Evolutionary conservation across 2,329 filamentous ascomycete genomes (phyloP).

Genomic region (Colletotrichum shisoi): DNA sequence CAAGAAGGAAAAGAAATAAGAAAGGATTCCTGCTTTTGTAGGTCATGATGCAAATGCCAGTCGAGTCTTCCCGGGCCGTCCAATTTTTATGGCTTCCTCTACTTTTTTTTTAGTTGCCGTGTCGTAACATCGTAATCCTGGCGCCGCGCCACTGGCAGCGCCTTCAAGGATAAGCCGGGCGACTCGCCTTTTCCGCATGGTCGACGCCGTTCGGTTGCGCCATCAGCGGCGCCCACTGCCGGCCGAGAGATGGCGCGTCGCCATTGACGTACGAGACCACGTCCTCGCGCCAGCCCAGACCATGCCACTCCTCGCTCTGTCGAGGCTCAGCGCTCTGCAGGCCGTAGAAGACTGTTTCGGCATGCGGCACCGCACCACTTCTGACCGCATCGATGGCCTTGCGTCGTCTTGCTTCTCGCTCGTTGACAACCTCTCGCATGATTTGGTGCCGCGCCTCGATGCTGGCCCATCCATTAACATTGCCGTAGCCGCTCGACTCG

Average conservation of each 20-base stretch:
- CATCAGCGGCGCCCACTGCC: constrained; percentile 55
- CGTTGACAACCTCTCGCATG: constrained; percentile 60
- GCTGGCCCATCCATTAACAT: constrained; percentile 59
- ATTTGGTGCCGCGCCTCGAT: constrained; percentile 58
- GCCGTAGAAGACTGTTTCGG: constrained; percentile 48
- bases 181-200: constrained; percentile 10
- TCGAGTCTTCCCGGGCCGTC: constrained; percentile 23
- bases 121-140: constrained; percentile 39
- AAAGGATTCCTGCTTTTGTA: constrained; percentile 33
- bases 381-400: constrained; percentile 56
- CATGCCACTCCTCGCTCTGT: constrained; percentile 55
- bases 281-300: constrained; percentile 61
- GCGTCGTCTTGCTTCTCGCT: constrained; percentile 66
- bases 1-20: background rate
- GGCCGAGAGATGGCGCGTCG: constrained; percentile 54
- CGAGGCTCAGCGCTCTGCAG: constrained; percentile 52
- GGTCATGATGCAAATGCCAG: constrained; percentile 34
- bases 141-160: background rate
- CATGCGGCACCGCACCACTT: constrained; percentile 48
- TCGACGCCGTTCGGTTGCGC: constrained; percentile 3
- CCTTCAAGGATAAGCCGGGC: constrained; percentile 39
- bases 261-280: constrained; percentile 49
- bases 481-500: constrained; percentile 65
- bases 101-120: constrained; percentile 32
- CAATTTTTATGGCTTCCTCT: constrained; percentile 8